These are phyloP conservation scores for Metarhizium sp. DNA, from an alignment of 2,329 filamentous ascomycete genomes.

Conservation along the genomic window DNA sequence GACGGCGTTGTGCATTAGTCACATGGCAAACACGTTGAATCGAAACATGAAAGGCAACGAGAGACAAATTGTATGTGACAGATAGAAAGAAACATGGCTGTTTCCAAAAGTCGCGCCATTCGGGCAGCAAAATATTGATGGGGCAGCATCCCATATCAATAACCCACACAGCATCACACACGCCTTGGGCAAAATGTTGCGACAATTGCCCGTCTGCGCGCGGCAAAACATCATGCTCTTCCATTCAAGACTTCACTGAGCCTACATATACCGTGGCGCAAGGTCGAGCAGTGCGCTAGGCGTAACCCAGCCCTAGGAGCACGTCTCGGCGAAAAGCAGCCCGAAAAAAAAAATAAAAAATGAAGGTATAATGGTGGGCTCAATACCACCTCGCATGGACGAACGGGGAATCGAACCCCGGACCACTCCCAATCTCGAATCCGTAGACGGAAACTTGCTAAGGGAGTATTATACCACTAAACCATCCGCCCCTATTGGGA, in stretches of 20 bases:
- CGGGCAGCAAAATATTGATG: neutral
- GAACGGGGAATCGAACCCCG: constrained; percentile 14
- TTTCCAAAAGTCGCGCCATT: neutral
- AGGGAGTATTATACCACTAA: constrained; percentile 10
- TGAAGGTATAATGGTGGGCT: neutral
- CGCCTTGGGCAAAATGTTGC: neutral
- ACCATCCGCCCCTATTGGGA: constrained; percentile 6
- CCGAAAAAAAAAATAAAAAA: neutral
- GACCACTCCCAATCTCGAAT: constrained; percentile 9
- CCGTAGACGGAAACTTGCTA: neutral
- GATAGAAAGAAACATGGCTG: neutral
- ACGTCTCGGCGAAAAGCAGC: too few relatives aligned
- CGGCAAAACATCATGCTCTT: too few relatives aligned
- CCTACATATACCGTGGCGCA: too few relatives aligned
- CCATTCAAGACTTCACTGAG: too few relatives aligned
- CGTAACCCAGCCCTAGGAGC: too few relatives aligned
- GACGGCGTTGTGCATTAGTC: neutral
- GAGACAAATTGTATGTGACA: neutral
- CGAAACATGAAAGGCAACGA: neutral
- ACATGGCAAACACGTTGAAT: neutral
- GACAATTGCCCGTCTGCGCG: too few relatives aligned
- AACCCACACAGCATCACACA: neutral
- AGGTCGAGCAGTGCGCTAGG: too few relatives aligned
- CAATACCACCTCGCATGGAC: constrained; percentile 6
- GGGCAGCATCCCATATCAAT: too few relatives aligned